These are phyloP conservation scores for Kalmusia sp. DNA, from an alignment of 2,329 filamentous ascomycete species.

Conservation along the genomic window DNA sequence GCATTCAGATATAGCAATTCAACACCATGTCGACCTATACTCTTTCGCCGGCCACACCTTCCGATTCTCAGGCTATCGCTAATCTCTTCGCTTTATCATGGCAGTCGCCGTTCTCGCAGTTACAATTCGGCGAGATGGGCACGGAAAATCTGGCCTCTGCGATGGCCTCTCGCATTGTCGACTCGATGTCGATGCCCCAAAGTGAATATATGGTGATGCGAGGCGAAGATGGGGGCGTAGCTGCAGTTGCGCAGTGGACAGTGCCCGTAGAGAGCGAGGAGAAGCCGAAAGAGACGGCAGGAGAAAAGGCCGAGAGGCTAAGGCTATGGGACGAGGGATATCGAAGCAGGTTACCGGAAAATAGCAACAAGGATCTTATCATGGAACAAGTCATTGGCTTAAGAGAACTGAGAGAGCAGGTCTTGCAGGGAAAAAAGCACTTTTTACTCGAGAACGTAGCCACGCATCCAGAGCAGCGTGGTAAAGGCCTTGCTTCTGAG, in stretches of 20 bases:
- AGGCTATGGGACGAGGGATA: constrained; percentile 31
- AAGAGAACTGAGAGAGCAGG: constrained; percentile 17
- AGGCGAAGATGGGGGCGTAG: constrained; percentile 9
- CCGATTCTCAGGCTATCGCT: constrained; percentile 28
- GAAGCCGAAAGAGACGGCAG: constrained; percentile 14
- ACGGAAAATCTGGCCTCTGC: constrained; percentile 15
- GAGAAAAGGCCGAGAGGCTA: constrained; percentile 29
- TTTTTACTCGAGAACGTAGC: constrained; percentile 36
- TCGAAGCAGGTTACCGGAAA: constrained; percentile 24
- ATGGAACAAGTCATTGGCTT: constrained; percentile 28
- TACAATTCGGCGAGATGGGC: constrained; percentile 37
- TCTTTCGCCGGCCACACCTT: constrained; percentile 17
- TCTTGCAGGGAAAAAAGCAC: constrained; percentile 20
- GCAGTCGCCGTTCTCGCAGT: constrained; percentile 31
- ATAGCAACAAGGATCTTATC: constrained; percentile 34
- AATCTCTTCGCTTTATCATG: constrained; percentile 33
- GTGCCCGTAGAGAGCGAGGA: constrained; percentile 10
- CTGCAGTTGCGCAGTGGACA: constrained; percentile 38
- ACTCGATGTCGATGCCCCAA: constrained; percentile 19
- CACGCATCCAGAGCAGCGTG: constrained; percentile 32
- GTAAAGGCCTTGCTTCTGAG: constrained; percentile 28
- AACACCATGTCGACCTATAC: constrained; percentile 8
- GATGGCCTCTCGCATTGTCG: constrained; percentile 31
- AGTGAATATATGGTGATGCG: constrained; percentile 24
- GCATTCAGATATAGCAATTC: too few relatives aligned